Base-by-base conservation (phyloP, 164 flowering plant species). In the Annona cherimola region DNA sequence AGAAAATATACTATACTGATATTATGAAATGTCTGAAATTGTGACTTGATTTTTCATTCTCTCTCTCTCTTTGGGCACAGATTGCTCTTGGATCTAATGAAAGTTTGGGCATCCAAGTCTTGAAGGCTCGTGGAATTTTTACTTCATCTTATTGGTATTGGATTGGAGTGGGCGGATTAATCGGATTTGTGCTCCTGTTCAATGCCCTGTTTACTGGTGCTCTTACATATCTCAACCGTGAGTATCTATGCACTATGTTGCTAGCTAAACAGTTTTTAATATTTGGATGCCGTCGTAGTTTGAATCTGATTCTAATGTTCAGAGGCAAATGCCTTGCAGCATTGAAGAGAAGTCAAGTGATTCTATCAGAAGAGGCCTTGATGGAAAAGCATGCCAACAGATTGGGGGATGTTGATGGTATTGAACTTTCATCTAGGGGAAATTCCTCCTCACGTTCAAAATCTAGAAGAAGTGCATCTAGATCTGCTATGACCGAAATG, bases 131-230 rank as follows among this genome's bases (percentile, higher is more conserved):
- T 16, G 83, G 80, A 46, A 45, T 78, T 39, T 81, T 78, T 54
- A 11, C 81, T 2, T 67, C 75, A 8, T 72, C 74, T 18, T 45
- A 65, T 26, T 84, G 84, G 86, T 78, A 76, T 69, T 81, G 86
- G 86, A 71, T 84, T 20, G 84, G 81, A 19, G 71, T 80, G 44
- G 82, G 72, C 39, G 86, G 80, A 45, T 12, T 68, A 59, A 2
- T 76, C 42, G 86, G 80, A 42, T 78, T 71, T 43, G 35, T 65
- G 0, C 68, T 80, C n/a, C 69, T 81, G 0, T 81, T 81, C 81
- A 81, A 74, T 42, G 42, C 45, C 42, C 42, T 67, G 2, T 71
- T 61, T 55, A 54, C 65, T 19, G 0, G 50, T 64, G 75, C 77
- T 54, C 75, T 78, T 1, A 14, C 75, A 43, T 78, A 67, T 64